Evolutionary conservation across 2,329 filamentous ascomycete genomes (phyloP).

Genomic region (Aspergillus ustus): DNA sequence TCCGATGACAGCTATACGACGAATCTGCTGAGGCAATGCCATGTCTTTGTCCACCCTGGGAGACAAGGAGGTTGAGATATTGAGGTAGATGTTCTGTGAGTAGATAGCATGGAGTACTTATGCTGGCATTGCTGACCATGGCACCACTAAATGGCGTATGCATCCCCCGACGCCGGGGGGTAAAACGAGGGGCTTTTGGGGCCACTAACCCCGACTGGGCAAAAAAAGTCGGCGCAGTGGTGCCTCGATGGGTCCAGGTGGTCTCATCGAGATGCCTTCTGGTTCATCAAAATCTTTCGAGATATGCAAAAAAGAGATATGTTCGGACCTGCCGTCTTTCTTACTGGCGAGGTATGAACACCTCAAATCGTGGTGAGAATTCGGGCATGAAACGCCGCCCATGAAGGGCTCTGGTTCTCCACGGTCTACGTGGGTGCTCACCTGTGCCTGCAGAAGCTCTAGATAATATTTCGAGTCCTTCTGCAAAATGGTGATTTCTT

Average conservation of each 20-base stretch:
- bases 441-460: neutral
- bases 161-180: neutral
- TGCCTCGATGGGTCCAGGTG: neutral
- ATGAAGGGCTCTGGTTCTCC: neutral
- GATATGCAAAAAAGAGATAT: neutral
- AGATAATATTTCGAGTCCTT: neutral
- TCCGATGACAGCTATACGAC: constrained; percentile 74
- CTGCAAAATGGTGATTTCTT: neutral
- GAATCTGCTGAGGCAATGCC: constrained; percentile 31
- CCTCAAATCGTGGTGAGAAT: neutral
- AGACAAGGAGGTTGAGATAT: neutral
- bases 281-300: neutral
- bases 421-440: neutral
- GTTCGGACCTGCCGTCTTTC: neutral
- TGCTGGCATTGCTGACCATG: neutral
- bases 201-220: neutral
- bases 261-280: neutral
- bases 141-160: neutral
- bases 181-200: neutral
- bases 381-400: neutral
- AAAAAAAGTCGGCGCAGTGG: neutral
- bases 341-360: neutral
- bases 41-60: constrained; percentile 16
- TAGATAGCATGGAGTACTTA: neutral
- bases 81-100: neutral